These are phyloP conservation scores for Aspergillus sp. DNA, from an alignment of 2,329 filamentous ascomycete species.

Conservation along the genomic window DNA sequence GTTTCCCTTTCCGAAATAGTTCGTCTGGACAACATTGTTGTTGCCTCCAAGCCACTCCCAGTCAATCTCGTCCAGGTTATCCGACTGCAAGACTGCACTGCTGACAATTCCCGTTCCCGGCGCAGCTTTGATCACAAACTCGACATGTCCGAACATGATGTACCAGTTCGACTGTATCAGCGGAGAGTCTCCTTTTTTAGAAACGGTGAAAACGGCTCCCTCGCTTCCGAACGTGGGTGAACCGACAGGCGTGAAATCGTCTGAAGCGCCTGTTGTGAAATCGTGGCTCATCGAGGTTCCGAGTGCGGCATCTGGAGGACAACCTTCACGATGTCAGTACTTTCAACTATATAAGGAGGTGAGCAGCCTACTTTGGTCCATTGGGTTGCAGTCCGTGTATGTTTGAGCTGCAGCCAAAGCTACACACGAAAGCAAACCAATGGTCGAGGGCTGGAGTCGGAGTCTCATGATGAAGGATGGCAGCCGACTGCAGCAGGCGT, in stretches of 20 bases:
- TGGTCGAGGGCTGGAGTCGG: conserved; percentile 28
- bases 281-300: conserved; percentile 83
- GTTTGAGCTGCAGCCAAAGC: conserved; percentile 46
- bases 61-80: conserved; percentile 93
- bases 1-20: conserved; percentile 95
- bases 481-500: conserved; percentile 9
- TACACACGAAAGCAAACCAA: conserved; percentile 35
- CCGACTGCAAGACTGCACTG: conserved; percentile 87
- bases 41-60: conserved; percentile 92
- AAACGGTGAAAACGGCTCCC: conserved; percentile 81
- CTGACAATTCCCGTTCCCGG: conserved; percentile 91
- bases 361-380: conserved; percentile 39
- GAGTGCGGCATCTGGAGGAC: conserved; percentile 77
- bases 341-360: neutral
- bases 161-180: conserved; percentile 91
- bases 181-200: conserved; percentile 78
- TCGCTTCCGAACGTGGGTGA: conserved; percentile 73
- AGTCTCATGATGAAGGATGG: conserved; percentile 39
- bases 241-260: conserved; percentile 74
- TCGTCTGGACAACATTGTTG: conserved; percentile 80
- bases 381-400: conserved; percentile 50
- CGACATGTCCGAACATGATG: conserved; percentile 97
- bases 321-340: conserved; percentile 51
- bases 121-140: conserved; percentile 82
- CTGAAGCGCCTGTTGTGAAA: conserved; percentile 76